Evolutionary conservation across 805 yeast species (phyloP).

Genomic region (Brettanomyces anomalus): DNA sequence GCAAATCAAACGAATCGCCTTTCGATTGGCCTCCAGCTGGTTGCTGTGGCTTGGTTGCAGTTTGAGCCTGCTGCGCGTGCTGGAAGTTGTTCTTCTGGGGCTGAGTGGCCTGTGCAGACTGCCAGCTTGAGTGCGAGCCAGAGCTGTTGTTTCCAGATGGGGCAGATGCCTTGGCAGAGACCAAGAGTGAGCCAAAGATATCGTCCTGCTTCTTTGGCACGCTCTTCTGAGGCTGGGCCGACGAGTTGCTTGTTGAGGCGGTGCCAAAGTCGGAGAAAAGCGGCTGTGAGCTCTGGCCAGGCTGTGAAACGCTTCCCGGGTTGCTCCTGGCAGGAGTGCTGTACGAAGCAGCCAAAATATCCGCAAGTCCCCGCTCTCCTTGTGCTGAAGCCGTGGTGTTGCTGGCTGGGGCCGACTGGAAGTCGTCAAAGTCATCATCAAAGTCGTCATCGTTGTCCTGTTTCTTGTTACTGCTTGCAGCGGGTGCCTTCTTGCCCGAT

Average conservation of each 20-base stretch:
- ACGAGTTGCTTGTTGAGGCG: slow-evolving; percentile 26
- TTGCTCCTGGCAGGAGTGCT: slow-evolving; percentile 4
- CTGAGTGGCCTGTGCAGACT: slow-evolving; percentile 4
- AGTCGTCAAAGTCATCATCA: slow-evolving; percentile 75
- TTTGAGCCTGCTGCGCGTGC: background rate
- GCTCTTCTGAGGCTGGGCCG: no score
- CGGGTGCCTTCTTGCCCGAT: slow-evolving; percentile 4
- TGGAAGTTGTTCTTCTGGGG: background rate
- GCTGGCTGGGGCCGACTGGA: slow-evolving; percentile 45
- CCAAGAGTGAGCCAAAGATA: slow-evolving; percentile 64
- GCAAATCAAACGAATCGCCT: background rate
- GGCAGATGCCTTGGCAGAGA: slow-evolving; percentile 44
- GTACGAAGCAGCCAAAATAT: slow-evolving; percentile 23
- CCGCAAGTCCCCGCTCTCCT: slow-evolving; percentile 23
- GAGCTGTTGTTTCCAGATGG: slow-evolving; percentile 3
- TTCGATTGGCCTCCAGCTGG: background rate
- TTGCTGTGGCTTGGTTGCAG: background rate
- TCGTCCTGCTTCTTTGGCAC: slow-evolving; percentile 28
- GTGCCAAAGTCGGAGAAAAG: slow-evolving; percentile 22
- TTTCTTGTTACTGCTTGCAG: slow-evolving; percentile 3
- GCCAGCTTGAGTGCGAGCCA: no score
- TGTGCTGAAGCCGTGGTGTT: slow-evolving; percentile 9
- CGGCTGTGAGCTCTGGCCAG: slow-evolving; percentile 29
- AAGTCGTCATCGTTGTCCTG: slow-evolving; percentile 34
- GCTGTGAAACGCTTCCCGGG: slow-evolving; percentile 6